These are phyloP conservation scores for Haplosporangium sp. DNA, from an alignment of 371 early-diverging fungal genomes.

Conservation along the genomic window DNA sequence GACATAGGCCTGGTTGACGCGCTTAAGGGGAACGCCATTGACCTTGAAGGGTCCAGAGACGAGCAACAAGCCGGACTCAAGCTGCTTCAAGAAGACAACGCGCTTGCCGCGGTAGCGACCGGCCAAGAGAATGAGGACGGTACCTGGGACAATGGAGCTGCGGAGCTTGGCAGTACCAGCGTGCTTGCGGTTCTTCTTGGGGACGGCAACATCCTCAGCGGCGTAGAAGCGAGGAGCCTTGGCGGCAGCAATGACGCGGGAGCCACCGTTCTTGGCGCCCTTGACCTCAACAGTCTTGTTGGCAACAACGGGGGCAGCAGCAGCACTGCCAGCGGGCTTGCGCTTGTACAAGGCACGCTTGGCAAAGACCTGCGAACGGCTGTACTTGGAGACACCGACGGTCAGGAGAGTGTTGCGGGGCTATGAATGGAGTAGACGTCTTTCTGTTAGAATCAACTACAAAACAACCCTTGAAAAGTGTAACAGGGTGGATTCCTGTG, in stretches of 20 bases:
- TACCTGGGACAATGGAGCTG: slow-evolving; percentile 94
- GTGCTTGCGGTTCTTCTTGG: slow-evolving; percentile 88
- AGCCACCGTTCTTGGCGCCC: slow-evolving; percentile 88
- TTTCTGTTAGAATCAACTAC: neutral
- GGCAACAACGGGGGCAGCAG: slow-evolving; percentile 63
- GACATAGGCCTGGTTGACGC: slow-evolving; percentile 98
- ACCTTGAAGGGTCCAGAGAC: slow-evolving; percentile 98
- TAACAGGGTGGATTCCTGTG: no score
- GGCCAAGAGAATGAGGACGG: slow-evolving; percentile 96
- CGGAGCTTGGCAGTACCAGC: slow-evolving; percentile 82
- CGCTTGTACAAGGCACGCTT: slow-evolving; percentile 90
- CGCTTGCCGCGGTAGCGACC: slow-evolving; percentile 98
- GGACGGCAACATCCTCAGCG: slow-evolving; percentile 84
- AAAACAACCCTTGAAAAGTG: neutral
- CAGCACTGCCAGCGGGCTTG: slow-evolving; percentile 69
- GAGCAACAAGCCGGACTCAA: slow-evolving; percentile 93
- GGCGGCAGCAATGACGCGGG: slow-evolving; percentile 77
- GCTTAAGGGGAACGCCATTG: slow-evolving; percentile 98
- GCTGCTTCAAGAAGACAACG: slow-evolving; percentile 98
- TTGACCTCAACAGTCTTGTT: slow-evolving; percentile 80
- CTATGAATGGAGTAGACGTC: slow-evolving; percentile 59
- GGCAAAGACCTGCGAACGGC: slow-evolving; percentile 84
- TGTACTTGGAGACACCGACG: slow-evolving; percentile 86
- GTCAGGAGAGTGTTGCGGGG: slow-evolving; percentile 83
- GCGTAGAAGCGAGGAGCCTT: slow-evolving; percentile 89